phyloP scores from a whole-genome alignment of 768 basidiomycete species.

The Mycena venus region DNA sequence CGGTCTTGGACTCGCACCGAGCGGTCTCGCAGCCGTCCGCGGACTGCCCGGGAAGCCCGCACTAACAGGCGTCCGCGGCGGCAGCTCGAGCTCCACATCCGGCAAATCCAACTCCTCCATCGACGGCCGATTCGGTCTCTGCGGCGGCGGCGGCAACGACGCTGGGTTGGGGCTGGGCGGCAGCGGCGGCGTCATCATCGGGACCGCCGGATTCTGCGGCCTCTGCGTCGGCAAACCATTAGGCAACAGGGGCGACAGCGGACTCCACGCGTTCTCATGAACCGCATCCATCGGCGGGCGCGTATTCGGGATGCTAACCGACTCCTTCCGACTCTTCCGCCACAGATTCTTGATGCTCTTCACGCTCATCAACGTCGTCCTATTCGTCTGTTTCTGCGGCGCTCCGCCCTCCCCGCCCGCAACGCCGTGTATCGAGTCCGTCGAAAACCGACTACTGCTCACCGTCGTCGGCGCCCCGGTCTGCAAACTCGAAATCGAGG shows the following conservation, averaged over 20 bases:
- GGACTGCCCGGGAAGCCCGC: slow-evolving; percentile 1
- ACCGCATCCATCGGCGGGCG: slow-evolving; percentile 63
- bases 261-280: slow-evolving; percentile 44
- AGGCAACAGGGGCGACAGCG: slow-evolving; percentile 23
- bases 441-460: slow-evolving; percentile 72
- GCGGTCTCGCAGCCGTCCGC: neutral
- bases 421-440: slow-evolving; percentile 74
- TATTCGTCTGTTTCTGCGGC: slow-evolving; percentile 53
- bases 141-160: slow-evolving; percentile 19
- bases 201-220: slow-evolving; percentile 4
- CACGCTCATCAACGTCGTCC: slow-evolving; percentile 76
- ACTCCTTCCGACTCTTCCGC: slow-evolving; percentile 75
- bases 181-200: neutral
- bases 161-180: neutral
- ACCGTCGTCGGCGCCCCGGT: slow-evolving; percentile 50
- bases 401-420: slow-evolving; percentile 43
- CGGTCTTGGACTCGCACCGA: neutral
- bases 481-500: slow-evolving; percentile 7
- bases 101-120: slow-evolving; percentile 39
- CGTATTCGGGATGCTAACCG: slow-evolving; percentile 60
- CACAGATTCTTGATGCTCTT: slow-evolving; percentile 83
- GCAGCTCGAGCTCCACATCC: slow-evolving; percentile 29
- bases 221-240: slow-evolving; percentile 21
- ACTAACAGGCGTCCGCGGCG: slow-evolving; percentile 24
- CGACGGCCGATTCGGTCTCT: slow-evolving; percentile 37